Evolutionary conservation across 176 grass and related monocot genomes (phyloP), one percentile per base, ranked within the genome.

Genomic region (Zea luxurians): DNA sequence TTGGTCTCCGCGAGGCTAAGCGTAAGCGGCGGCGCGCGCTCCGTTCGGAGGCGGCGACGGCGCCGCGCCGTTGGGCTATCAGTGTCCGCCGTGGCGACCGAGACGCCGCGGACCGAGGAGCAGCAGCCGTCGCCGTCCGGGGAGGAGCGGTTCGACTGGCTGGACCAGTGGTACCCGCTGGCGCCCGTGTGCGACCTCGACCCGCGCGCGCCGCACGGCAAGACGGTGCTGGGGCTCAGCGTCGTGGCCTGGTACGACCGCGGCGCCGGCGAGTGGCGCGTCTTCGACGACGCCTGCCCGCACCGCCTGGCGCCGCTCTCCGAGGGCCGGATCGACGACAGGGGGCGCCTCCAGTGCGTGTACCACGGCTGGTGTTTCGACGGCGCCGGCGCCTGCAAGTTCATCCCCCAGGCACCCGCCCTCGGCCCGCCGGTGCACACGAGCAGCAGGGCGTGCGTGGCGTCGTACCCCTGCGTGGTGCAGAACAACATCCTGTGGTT

Each of bases 281-380:
- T 97, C 48, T 92, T 97, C 86, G 89, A 94, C 46, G 95, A 94
- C 71, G 61, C 64, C 4, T 98, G 95, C 72, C 80, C 95, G 42
- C 95, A 98, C 83, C 95, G 95, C 35, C 89, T 94, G 0, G 95
- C 91, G 2, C 95, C 95, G 53, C 91, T 98, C 57, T 98, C 95
- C 2, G 89, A 98, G 81, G 95, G 91, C 10, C 95, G 91, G 64
- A 61, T 98, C 70, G 91, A 98, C 62, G 89, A 67, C 55, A 79
- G 68, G 84, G 95, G 91, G 60, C 88, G 89, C 9, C 89, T 98
- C 20, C 95, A 94, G 87, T 98, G 91, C 76, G 95, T 90, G 8
- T 98, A 98, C 80, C 95, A 98, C 54, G 95, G 95, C 44, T 98
- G 95, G 95, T 98, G 95, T 85, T 94, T 94, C 86, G 95, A 94